These are phyloP conservation scores for Scortechinia acanthostroma DNA, from an alignment of 2,329 filamentous ascomycete genomes.

Conservation along the genomic window DNA sequence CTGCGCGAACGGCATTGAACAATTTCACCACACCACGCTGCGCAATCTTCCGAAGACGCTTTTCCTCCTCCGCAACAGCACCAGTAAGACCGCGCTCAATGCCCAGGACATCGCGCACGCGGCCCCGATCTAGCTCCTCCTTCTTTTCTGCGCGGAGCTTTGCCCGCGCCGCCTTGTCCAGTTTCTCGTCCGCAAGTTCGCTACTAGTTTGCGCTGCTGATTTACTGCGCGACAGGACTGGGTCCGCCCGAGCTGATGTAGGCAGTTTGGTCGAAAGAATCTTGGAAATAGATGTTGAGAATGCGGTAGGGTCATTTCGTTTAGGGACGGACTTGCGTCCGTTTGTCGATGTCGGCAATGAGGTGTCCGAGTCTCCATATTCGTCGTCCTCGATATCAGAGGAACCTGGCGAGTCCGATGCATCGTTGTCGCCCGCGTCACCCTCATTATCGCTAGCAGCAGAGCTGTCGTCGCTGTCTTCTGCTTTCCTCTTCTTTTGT, in stretches of 20 bases:
- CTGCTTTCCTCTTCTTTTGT: conserved; percentile 1
- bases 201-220: not conserved
- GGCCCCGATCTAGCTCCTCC: not conserved
- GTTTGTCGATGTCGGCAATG: not conserved
- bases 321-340: not conserved
- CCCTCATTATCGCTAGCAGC: not conserved
- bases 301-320: not conserved
- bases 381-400: not conserved
- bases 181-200: not conserved
- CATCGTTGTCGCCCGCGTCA: not conserved
- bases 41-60: not conserved
- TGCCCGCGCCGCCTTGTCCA: not conserved
- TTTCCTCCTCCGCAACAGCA: conserved; percentile 1
- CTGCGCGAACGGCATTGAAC: conserved; percentile 1
- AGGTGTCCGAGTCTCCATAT: not conserved
- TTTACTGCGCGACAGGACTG: not conserved
- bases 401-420: not conserved
- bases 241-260: not conserved
- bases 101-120: not conserved
- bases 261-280: not conserved
- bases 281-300: conserved; percentile 2
- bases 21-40: conserved; percentile 2
- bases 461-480: not conserved
- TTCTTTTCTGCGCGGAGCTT: conserved; percentile 2
- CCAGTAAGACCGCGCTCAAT: not conserved